Conservation (phyloP, 441 rosid genomes). For the Pelargonium exstipulatum region DNA sequence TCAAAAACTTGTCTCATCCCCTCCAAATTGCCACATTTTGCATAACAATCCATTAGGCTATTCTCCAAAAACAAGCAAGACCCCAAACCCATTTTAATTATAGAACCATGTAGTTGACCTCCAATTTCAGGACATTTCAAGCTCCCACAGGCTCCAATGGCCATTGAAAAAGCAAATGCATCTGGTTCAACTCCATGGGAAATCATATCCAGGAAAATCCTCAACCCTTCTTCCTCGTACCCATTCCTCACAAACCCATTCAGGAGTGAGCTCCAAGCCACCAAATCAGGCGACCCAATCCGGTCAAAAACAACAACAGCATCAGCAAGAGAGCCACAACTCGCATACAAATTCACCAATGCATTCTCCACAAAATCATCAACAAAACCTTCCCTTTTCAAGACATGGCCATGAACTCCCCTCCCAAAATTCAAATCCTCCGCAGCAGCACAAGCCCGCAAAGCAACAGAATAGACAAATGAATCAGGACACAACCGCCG, state of each 20-base stretch:
- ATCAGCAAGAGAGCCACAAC: conserved; percentile 19
- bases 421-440: conserved; percentile 22
- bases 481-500: conserved; percentile 21
- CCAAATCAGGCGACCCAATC: conserved; percentile 25
- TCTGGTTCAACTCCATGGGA: conserved; percentile 21
- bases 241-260: conserved; percentile 28
- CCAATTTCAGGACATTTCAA: conserved; percentile 21
- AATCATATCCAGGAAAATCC: conserved; percentile 24
- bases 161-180: conserved; percentile 27
- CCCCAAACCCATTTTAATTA: conserved; percentile 26
- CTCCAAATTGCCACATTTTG: conserved; percentile 25
- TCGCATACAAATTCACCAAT: conserved; percentile 31
- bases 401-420: conserved; percentile 25
- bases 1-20: conserved; percentile 22
- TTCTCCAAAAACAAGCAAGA: conserved; percentile 21
- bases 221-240: conserved; percentile 23
- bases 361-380: conserved; percentile 32
- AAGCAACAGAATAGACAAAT: conserved; percentile 24
- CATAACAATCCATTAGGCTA: conserved; percentile 32
- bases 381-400: conserved; percentile 24
- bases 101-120: conserved; percentile 20
- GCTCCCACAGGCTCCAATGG: conserved; percentile 23
- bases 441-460: conserved; percentile 22
- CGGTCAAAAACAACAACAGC: conserved; percentile 23
- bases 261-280: conserved; percentile 29